Evolutionary conservation across 768 basidiomycete species (phyloP).

Genomic region (Dioszegia aurantiaca): DNA sequence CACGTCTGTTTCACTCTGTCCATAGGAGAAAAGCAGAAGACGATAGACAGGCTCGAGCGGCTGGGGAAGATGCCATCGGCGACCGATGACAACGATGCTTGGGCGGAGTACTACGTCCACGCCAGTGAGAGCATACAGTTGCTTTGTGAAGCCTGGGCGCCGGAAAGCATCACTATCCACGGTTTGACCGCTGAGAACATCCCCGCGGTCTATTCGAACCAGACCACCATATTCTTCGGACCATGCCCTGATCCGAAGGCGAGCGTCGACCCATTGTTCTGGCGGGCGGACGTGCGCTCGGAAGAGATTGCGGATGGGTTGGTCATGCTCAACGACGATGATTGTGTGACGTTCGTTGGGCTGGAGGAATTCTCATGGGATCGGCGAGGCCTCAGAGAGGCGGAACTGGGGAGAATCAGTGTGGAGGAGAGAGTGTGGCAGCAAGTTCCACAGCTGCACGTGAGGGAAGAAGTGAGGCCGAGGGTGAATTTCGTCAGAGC

Average conservation of each 20-base stretch:
- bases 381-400: not conserved
- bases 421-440: slow-evolving; percentile 10
- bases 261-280: not conserved
- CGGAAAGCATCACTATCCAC: slow-evolving; percentile 17
- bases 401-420: not conserved
- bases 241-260: not conserved
- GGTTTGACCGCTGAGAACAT: slow-evolving; percentile 19
- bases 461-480: not conserved
- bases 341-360: slow-evolving; percentile 9
- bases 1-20: slow-evolving; percentile 14
- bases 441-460: not conserved
- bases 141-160: slow-evolving; percentile 3
- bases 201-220: slow-evolving; percentile 1
- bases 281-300: not conserved
- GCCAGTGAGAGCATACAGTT: not conserved
- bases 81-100: not conserved
- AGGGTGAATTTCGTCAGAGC: slow-evolving; percentile 3
- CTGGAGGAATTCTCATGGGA: not conserved
- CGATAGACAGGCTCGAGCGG: slow-evolving; percentile 5
- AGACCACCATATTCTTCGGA: slow-evolving; percentile 12
- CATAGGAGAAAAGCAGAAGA: slow-evolving; percentile 4
- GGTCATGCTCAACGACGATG: not conserved
- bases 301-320: slow-evolving; percentile 14
- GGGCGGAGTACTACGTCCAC: slow-evolving; percentile 10
- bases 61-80: not conserved